phyloP scores from a whole-genome alignment of 805 yeast genomes.

The Spathaspora arborariae region DNA sequence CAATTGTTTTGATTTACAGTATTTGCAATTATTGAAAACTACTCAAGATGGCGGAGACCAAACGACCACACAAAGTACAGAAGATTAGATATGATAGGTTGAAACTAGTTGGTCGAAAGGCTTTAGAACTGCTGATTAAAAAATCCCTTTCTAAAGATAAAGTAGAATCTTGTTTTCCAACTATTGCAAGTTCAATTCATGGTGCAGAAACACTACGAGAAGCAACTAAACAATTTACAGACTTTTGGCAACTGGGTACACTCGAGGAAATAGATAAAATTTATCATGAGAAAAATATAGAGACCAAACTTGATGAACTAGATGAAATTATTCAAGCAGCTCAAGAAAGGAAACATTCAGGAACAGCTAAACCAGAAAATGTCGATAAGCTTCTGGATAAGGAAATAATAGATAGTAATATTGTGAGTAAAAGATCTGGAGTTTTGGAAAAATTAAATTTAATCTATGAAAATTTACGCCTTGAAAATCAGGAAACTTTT shows the following conservation, averaged over 20 bases:
- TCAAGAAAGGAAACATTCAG: conserved; percentile 20
- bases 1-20: not conserved
- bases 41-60: not conserved
- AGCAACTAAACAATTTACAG: conserved; percentile 50
- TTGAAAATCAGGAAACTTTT: conserved; percentile 30
- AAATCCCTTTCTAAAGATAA: conserved; percentile 49
- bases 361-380: conserved; percentile 16
- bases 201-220: conserved; percentile 43
- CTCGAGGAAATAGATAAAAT: conserved; percentile 53
- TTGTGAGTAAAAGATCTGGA: conserved; percentile 17
- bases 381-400: conserved; percentile 27
- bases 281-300: conserved; percentile 44
- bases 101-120: conserved; percentile 47
- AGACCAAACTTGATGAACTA: conserved; percentile 40
- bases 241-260: conserved; percentile 48
- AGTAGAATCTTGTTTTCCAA: conserved; percentile 52
- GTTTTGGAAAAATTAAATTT: conserved; percentile 25
- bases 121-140: conserved; percentile 49
- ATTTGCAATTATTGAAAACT: not conserved
- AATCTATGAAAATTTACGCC: conserved; percentile 34
- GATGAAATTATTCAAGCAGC: conserved; percentile 47
- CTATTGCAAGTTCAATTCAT: conserved; percentile 41
- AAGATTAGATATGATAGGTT: conserved; percentile 47
- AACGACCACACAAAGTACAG: conserved; percentile 6
- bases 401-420: conserved; percentile 30